phyloP scores from a whole-genome alignment of 345 rosid species.

The Populus alba region DNA sequence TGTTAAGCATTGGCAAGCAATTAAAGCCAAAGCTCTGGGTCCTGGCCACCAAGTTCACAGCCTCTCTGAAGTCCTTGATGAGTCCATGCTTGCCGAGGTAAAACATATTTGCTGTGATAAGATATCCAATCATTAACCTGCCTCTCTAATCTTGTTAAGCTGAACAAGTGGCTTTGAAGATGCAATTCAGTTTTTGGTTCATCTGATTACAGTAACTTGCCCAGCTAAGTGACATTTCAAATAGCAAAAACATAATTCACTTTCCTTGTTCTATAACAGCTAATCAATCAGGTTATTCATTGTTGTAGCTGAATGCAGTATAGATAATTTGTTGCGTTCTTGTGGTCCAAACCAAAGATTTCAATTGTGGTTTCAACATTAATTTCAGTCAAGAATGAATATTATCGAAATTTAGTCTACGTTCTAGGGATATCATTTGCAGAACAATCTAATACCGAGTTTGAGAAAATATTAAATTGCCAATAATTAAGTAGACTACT shows the following conservation, averaged over 20 bases:
- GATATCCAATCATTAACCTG: not conserved
- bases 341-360: not conserved
- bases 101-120: constrained; percentile 2
- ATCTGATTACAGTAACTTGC: not conserved
- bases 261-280: not conserved
- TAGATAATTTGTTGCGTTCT: not conserved
- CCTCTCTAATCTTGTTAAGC: not conserved
- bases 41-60: constrained; percentile 55
- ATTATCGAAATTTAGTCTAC: not conserved
- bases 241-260: not conserved
- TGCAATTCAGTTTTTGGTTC: not conserved
- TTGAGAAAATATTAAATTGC: not conserved
- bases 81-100: constrained; percentile 91
- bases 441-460: not conserved
- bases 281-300: not conserved
- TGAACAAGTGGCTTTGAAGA: not conserved
- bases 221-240: not conserved
- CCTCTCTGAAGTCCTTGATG: constrained; percentile 81
- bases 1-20: constrained; percentile 83
- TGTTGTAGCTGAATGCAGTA: not conserved
- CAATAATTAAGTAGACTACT: not conserved
- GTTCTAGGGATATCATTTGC: not conserved
- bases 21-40: constrained; percentile 93
- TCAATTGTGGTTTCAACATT: not conserved
- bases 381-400: not conserved